Conservation (phyloP, 352 stramenopile genomes). For the Pythium vanterpoolii region DNA sequence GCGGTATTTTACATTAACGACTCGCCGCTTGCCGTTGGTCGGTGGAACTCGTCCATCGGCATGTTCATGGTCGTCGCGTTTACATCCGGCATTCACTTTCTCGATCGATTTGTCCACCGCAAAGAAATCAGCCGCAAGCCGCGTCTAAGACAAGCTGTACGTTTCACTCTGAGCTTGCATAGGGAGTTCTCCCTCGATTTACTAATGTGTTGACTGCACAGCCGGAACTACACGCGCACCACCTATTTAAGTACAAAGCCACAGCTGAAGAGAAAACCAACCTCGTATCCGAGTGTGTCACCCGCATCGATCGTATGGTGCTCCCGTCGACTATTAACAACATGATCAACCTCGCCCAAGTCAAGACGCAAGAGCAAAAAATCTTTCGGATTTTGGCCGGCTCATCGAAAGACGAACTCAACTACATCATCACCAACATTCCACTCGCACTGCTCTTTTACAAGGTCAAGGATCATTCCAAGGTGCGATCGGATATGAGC, state of each 20-base stretch:
- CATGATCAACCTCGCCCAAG: constrained; percentile 78
- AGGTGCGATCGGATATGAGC: constrained; percentile 67
- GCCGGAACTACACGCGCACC: constrained; percentile 28
- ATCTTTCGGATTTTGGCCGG: constrained; percentile 96
- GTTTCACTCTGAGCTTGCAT: not conserved
- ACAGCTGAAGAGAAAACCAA: constrained; percentile 77
- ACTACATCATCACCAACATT: constrained; percentile 95
- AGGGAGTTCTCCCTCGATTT: not conserved
- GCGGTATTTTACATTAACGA: constrained; percentile 94
- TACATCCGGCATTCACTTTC: constrained; percentile 75
- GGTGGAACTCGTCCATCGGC: constrained; percentile 67
- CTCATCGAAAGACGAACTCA: constrained; percentile 94
- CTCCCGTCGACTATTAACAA: constrained; percentile 88
- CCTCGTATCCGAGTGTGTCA: constrained; percentile 70
- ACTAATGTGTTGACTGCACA: not conserved
- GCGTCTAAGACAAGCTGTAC: constrained; percentile 41
- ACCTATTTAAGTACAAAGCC: constrained; percentile 82
- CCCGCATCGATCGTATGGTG: constrained; percentile 77
- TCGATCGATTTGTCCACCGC: constrained; percentile 79
- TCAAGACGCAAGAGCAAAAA: constrained; percentile 89
- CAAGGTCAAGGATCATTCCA: constrained; percentile 95
- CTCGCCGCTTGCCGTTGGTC: constrained; percentile 84
- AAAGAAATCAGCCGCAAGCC: constrained; percentile 66
- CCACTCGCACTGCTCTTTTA: constrained; percentile 96
- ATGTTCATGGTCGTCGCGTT: constrained; percentile 78